phyloP scores from a whole-genome alignment of 2,329 filamentous ascomycete species.

The Lecanicillium sp. region DNA sequence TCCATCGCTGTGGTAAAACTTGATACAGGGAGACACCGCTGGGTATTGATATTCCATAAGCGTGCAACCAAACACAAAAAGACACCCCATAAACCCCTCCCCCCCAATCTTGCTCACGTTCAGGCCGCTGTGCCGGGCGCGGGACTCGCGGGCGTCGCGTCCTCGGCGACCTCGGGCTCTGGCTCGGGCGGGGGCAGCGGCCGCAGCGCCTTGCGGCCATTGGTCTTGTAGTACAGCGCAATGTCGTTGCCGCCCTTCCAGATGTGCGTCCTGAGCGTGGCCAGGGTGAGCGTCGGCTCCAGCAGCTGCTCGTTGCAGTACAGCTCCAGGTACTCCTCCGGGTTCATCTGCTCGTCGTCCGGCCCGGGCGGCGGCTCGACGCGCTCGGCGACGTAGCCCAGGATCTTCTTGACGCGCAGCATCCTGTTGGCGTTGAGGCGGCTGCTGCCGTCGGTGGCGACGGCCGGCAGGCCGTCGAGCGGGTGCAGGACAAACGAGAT shows the following conservation, averaged over 20 bases:
- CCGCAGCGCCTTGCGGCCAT: conserved; percentile 66
- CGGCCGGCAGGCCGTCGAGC: conserved; percentile 64
- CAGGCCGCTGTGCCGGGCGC: neutral
- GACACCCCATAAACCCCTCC: too few species aligned
- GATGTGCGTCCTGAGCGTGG: conserved; percentile 82
- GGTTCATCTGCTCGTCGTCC: conserved; percentile 57
- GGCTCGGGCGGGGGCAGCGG: conserved; percentile 25
- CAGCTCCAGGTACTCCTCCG: conserved; percentile 90
- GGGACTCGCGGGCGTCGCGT: neutral
- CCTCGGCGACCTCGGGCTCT: neutral
- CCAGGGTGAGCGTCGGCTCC: conserved; percentile 81
- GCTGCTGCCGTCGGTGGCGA: conserved; percentile 76
- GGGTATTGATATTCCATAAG: too few species aligned
- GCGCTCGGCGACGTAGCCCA: conserved; percentile 85
- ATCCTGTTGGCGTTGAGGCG: conserved; percentile 94
- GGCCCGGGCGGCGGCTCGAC: conserved; percentile 67
- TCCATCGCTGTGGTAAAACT: neutral
- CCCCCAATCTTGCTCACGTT: too few species aligned
- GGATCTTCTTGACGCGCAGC: conserved; percentile 90
- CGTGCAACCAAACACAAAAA: too few species aligned
- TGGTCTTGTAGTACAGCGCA: conserved; percentile 82
- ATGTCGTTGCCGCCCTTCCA: conserved; percentile 97
- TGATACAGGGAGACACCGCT: neutral
- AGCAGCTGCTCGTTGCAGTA: conserved; percentile 83
- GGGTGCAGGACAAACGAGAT: conserved; percentile 91